Percentiles rank a stretch among this genome's conserved stretches.
These are phyloP conservation scores for Solanum chilense DNA, from an alignment of 257 asterid genomes.

Conservation along the genomic window DNA sequence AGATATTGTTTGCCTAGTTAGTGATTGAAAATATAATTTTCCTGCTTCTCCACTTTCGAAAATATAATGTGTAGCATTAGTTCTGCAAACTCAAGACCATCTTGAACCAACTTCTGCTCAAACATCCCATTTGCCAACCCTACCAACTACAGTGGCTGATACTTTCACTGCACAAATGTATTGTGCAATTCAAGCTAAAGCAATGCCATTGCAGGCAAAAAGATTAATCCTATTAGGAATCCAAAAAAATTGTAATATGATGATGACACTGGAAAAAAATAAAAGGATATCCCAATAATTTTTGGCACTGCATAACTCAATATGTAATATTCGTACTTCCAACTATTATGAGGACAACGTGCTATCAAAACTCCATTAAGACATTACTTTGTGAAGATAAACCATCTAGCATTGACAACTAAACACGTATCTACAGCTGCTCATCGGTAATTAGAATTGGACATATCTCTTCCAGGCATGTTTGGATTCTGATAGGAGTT, in stretches of 20 bases:
- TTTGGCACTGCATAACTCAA: not conserved
- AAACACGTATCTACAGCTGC: conserved; percentile 6
- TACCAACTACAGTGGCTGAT: not conserved
- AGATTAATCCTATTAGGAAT: not conserved
- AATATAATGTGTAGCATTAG: not conserved
- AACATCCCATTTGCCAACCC: not conserved
- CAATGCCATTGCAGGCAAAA: not conserved
- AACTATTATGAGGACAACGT: not conserved
- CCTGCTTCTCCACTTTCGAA: not conserved
- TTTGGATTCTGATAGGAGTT: conserved; percentile 23
- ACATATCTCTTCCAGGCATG: conserved; percentile 37
- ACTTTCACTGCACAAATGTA: not conserved
- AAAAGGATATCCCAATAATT: not conserved
- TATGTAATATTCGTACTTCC: not conserved
- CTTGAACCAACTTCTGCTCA: not conserved
- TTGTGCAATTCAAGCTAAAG: not conserved
- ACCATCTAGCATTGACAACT: not conserved
- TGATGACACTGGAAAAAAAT: not conserved
- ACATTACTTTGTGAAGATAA: not conserved
- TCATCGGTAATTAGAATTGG: conserved; percentile 17
- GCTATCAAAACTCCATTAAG: not conserved
- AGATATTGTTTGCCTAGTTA: not conserved
- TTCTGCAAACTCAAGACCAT: not conserved
- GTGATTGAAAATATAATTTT: not conserved
- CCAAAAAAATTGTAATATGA: not conserved